Evolutionary conservation across 2,329 filamentous ascomycete genomes (phyloP), one percentile per base, ranked within the genome.

Genomic region (Xylariaceae sp.): DNA sequence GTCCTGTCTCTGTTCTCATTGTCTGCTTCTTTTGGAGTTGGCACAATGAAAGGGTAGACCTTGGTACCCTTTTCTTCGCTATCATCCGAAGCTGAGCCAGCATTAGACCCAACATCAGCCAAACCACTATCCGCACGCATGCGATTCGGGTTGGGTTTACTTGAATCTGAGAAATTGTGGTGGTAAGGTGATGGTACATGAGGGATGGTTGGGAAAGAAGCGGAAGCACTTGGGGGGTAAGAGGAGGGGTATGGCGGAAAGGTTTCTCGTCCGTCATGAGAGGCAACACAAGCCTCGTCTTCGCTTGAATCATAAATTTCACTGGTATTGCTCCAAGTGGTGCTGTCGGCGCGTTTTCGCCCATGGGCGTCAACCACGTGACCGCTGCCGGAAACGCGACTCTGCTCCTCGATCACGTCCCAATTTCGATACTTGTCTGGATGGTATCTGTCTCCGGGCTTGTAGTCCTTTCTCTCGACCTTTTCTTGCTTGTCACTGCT

Each of bases 11-110:
- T 37, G 30, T 42, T 48, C n/a, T 47, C 48, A 36, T 39, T 45
- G 2, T 30, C 24, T n/a, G 50, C 47, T 35, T 51, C 46, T 8
- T 45, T 50, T 1, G 61, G 66, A 7, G 60, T 55, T 6, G 58
- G 62, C 4, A 71, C 68, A 38, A 73, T 69, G 44, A 65, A 59
- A 1, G 68, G 69, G 39, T 70, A 68, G 0, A 50, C 41, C 37
- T 58, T 61, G 6, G 56, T 56, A 1, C 57, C 55, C 40, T 62
- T 64, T 3, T 56, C 57, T 4, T 57, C 54, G 4, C 43, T 47
- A 3, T 50, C 37, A 3, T 46, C 42, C 6, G 26, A 9, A 13
- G 32, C 16, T 16, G 33, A 17, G 1, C 29, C 38, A 28, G 28
- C 26, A 19, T 26, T 37, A 18, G 37, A 37, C 17, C 34, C 38